Evolutionary conservation across 2,329 filamentous ascomycete species (phyloP), one percentile per base, ranked within the genome.

Genomic region (Clonostachys rhizophaga): DNA sequence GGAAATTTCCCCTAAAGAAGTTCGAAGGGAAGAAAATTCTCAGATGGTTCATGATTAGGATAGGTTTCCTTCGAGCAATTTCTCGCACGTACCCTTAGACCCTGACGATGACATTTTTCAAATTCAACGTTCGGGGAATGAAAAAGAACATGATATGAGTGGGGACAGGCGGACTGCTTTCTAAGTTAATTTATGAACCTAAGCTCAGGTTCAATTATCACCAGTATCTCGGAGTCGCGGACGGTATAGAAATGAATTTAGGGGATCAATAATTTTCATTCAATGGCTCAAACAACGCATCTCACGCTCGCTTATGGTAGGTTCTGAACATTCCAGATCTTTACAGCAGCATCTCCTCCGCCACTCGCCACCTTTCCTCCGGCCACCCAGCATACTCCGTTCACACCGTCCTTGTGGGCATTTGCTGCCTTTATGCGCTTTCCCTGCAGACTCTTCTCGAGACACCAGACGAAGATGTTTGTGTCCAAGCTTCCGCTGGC

Each of bases 321-420:
- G 47, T 66, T 62, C 54, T 65, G 56, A 33, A 69, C 59, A 36
- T 62, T 58, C 94, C 94, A 99, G 44, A 92, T 76, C 76, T 97
- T 99, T 43, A 99, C 79, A 1, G 89, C 86, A 34, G 89, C 92
- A 76, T 99, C 94, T 11, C 85, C 88, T 42, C 94, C 94, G 5
- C 83, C 82, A 55, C 86, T 95, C 10, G 88, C 83, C 44, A 97
- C 76, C 68, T 80, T 89, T 49, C 75, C 74, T 9, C 78, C 81
- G 30, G 76, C 78, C 13, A 89, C 76, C 91, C 92, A 99, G 12
- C 79, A 79, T 14, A 97, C 86, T 14, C 89, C 92, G 55, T 87
- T 90, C 16, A 97, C 91, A 10, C 94, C 94, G 61, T 97, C 94
- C 70, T 96, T 96, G 71, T 99, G 94, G 44, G 92, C 91, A 61